phyloP scores from a whole-genome alignment of 1,284 basidiomycete genomes.

The Cutaneotrichosporon cutaneum region DNA sequence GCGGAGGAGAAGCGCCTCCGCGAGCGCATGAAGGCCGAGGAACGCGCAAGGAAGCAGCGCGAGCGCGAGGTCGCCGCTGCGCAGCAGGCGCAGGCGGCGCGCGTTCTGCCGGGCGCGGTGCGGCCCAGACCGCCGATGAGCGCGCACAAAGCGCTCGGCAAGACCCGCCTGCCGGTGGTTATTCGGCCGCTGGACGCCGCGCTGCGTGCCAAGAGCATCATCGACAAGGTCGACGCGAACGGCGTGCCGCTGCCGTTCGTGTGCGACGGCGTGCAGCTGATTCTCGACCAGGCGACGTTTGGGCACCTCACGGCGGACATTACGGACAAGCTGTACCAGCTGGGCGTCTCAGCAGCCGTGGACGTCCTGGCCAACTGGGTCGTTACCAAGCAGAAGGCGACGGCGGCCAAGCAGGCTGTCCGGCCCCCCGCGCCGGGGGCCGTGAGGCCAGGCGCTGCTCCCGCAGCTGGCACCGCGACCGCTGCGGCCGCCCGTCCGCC shows the following conservation, averaged over 20 bases:
- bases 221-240: slow-evolving; percentile 39
- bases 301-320: slow-evolving; percentile 47
- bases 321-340: slow-evolving; percentile 41
- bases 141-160: slow-evolving; percentile 38
- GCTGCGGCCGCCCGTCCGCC: neutral
- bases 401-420: slow-evolving; percentile 22
- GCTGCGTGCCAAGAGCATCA: slow-evolving; percentile 41
- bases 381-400: slow-evolving; percentile 47
- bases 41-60: slow-evolving; percentile 36
- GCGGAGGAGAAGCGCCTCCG: slow-evolving; percentile 45
- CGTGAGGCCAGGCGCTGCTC: neutral
- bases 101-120: slow-evolving; percentile 2
- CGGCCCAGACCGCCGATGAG: slow-evolving; percentile 12
- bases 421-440: neutral
- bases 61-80: slow-evolving; percentile 29
- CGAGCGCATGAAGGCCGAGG: slow-evolving; percentile 43
- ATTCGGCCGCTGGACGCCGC: slow-evolving; percentile 45
- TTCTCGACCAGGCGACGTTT: slow-evolving; percentile 45
- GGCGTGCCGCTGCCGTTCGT: slow-evolving; percentile 47
- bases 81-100: slow-evolving; percentile 20
- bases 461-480: neutral
- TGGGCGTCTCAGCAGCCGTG: slow-evolving; percentile 45
- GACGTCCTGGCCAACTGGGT: slow-evolving; percentile 49
- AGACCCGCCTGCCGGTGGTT: slow-evolving; percentile 43
- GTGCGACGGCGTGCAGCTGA: slow-evolving; percentile 44